Evolutionary conservation across 352 stramenopile genomes (phyloP), one percentile per base, ranked within the genome.

Genomic region (Phytopythium aichiense): DNA sequence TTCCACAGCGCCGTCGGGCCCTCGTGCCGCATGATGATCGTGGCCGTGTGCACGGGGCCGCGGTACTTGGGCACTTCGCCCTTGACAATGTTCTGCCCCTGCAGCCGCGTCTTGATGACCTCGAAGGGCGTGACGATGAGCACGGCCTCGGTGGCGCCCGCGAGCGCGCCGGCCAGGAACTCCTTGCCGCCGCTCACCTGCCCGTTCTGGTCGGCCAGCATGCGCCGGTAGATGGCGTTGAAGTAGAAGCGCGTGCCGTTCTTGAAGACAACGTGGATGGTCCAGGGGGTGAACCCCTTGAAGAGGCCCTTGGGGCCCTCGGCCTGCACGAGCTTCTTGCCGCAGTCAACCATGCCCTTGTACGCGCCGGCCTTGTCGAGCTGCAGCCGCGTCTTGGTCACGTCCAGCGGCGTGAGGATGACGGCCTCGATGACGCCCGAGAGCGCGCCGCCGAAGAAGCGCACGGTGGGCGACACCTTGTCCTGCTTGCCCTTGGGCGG

Each of bases 41-140:
- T 48, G 16, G 95, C 92, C 16, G 95, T 98, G 59, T 99, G 95
- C 16, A 99, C 64, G 5, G 89, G 83, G 28, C 88, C 88, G 20
- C 73, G 75, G 76, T 95, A 89, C 68, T 98, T 98, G 60, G 81
- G 79, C 42, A 80, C 64, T 66, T 92, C 70, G 48, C 85, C 85
- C 66, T 86, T 87, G 57, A 94, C 59, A 28, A 92, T 79, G 78
- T 98, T 98, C 66, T 94, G 83, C 12, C 83, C 80, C 73, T 99
- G 96, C 81, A 99, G 94, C 60, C 97, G 87, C 84, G 87, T 99
- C 82, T 99, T 99, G 74, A 98, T 98, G 4, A 99, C 97, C 76
- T 99, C 97, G 22, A 98, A 98, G 13, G 97, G 97, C 38, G 96
- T 99, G 7, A 99, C 96, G 55, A 99, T 97, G 8, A 99, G 69